Evolutionary conservation across 2,329 filamentous ascomycete species (phyloP).

Genomic region (Pseudomassariella vexata): DNA sequence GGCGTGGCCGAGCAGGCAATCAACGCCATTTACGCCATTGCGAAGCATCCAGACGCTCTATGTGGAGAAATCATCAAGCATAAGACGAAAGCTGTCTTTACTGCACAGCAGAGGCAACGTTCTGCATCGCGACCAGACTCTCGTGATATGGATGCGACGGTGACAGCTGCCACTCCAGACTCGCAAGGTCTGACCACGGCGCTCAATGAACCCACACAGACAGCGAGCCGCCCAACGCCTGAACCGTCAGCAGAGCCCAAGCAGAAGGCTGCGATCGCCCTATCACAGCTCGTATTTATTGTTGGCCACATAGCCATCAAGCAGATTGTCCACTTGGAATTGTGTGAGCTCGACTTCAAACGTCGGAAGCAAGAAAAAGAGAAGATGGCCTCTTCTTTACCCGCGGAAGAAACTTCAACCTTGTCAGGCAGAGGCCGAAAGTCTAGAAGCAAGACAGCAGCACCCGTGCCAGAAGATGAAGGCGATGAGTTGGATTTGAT

Average conservation of each 20-base stretch:
- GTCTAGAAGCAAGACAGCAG: conserved; percentile 16
- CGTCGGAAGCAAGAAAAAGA: conserved; percentile 88
- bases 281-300: conserved; percentile 90
- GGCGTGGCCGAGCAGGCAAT: conserved; percentile 95
- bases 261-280: conserved; percentile 64
- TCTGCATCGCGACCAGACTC: conserved; percentile 41
- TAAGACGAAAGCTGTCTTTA: conserved; percentile 80
- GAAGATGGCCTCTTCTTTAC: conserved; percentile 48
- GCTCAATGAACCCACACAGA: conserved; percentile 24
- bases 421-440: conserved; percentile 21
- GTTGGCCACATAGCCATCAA: conserved; percentile 97
- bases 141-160: conserved; percentile 34
- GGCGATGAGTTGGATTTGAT: conserved; percentile 93
- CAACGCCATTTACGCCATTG: conserved; percentile 87
- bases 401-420: conserved; percentile 27
- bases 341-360: conserved; percentile 98
- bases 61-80: conserved; percentile 86
- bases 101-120: conserved; percentile 31
- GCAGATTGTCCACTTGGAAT: conserved; percentile 94
- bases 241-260: conserved; percentile 37
- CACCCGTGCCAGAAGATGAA: conserved; percentile 51
- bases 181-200: conserved; percentile 23
- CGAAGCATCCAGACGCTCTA: conserved; percentile 88
- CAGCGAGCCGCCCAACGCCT: conserved; percentile 18
- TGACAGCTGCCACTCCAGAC: conserved; percentile 23